phyloP scores from a whole-genome alignment of 345 rosid genomes.

The Eucalyptus pauciflora region DNA sequence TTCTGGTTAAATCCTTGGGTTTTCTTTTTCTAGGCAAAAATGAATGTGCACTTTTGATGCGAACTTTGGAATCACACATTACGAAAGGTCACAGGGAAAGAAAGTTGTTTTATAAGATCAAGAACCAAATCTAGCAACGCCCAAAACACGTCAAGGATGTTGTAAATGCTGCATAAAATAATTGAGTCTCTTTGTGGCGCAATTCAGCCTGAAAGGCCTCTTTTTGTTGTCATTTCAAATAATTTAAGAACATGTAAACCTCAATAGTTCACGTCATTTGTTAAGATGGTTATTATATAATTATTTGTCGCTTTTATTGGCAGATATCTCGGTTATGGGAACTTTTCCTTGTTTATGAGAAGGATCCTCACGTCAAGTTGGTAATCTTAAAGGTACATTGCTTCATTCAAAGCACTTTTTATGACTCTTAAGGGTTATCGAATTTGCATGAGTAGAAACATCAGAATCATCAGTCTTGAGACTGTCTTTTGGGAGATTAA shows the following conservation, averaged over 20 bases:
- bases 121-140: neutral
- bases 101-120: neutral
- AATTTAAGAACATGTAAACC: neutral
- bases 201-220: neutral
- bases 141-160: neutral
- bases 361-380: conserved; percentile 47
- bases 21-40: no score
- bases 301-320: neutral
- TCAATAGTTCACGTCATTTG: neutral
- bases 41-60: neutral
- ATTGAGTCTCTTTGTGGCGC: neutral
- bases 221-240: no score
- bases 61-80: neutral
- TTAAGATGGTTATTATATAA: neutral
- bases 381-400: conserved; percentile 53
- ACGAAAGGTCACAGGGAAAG: neutral
- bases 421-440: neutral
- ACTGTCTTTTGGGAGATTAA: neutral
- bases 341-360: conserved; percentile 46
- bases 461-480: neutral
- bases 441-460: neutral
- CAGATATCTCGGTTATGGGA: conserved; percentile 48
- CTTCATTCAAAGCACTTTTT: neutral
- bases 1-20: neutral
- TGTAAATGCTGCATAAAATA: neutral